A percentile compares a stretch with the other conserved stretches of the same genome.
Conservation (phyloP, 371 early-diverging fungal genomes). For the Mucor velutinosus region DNA sequence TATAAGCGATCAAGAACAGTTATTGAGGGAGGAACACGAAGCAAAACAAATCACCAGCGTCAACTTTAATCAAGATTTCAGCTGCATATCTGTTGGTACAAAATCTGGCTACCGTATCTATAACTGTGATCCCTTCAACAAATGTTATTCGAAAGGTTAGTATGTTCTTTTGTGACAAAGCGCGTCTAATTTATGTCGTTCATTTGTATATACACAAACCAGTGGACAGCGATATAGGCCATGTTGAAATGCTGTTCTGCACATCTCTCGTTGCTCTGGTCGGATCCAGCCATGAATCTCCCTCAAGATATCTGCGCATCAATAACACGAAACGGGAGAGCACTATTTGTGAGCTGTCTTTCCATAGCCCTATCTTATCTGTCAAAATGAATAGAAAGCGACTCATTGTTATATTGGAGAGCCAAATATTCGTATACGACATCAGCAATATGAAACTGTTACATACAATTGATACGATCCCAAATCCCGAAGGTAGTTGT, state of each 20-base stretch:
- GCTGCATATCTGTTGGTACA: constrained; percentile 90
- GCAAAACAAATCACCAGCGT: constrained; percentile 22
- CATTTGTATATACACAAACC: constrained; percentile 3
- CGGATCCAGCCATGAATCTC: constrained; percentile 72
- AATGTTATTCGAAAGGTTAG: constrained; percentile 75
- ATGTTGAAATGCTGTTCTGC: constrained; percentile 92
- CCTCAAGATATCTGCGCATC: constrained; percentile 87
- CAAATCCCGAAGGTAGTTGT: constrained; percentile 80
- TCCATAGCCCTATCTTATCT: constrained; percentile 86
- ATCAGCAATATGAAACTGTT: constrained; percentile 95
- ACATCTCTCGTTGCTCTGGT: constrained; percentile 89
- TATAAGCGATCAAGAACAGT: not conserved
- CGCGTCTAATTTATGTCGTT: not conserved
- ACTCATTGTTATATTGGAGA: constrained; percentile 89
- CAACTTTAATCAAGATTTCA: constrained; percentile 94
- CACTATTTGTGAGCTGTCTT: constrained; percentile 94
- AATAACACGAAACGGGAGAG: constrained; percentile 96
- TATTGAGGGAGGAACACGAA: not conserved
- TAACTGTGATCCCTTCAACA: constrained; percentile 93
- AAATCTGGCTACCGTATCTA: constrained; percentile 87
- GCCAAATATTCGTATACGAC: constrained; percentile 88
- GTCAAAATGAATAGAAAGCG: constrained; percentile 94
- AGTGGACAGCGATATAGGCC: constrained; percentile 77
- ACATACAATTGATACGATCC: constrained; percentile 92
- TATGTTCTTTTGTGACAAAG: not conserved